Percentiles rank a stretch among this genome's conserved stretches.
phyloP scores from a whole-genome alignment of 352 stramenopile species.

The Phytophthora ohioensis region DNA sequence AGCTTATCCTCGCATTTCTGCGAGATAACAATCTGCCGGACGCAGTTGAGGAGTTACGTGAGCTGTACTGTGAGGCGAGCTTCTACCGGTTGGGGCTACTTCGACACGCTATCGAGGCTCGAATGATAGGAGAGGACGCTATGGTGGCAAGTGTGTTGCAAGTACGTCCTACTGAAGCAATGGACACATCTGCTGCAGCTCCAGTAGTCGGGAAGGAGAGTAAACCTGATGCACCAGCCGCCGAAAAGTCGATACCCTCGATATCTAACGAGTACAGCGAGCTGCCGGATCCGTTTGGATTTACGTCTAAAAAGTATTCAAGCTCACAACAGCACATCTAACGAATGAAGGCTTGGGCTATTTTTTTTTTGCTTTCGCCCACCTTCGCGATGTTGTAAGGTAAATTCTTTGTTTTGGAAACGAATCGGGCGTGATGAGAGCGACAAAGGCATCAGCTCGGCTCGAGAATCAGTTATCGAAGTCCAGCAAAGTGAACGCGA shows the following conservation, averaged over 20 bases:
- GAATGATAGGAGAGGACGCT: conserved; percentile 71
- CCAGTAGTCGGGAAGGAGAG: conserved; percentile 3
- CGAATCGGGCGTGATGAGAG: too few relatives aligned
- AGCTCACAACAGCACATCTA: too few relatives aligned
- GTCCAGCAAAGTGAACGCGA: too few relatives aligned
- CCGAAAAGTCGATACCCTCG: not conserved
- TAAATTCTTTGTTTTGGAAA: too few relatives aligned
- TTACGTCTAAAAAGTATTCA: conserved; percentile 61
- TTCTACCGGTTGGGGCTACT: conserved; percentile 82
- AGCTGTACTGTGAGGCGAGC: conserved; percentile 81
- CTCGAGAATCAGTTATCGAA: too few relatives aligned
- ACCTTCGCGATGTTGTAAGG: too few relatives aligned
- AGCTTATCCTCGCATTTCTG: conserved; percentile 76
- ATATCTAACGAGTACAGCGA: conserved; percentile 57
- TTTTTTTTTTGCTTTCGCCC: too few relatives aligned
- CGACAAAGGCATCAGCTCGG: too few relatives aligned
- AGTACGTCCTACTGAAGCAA: conserved; percentile 6
- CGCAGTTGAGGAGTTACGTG: conserved; percentile 63
- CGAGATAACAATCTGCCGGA: conserved; percentile 70
- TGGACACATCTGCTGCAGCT: not conserved
- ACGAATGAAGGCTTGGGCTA: too few relatives aligned
- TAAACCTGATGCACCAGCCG: conserved; percentile 2
- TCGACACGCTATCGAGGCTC: conserved; percentile 78
- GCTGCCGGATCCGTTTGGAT: conserved; percentile 74
- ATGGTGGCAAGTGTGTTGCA: conserved; percentile 43